phyloP scores from a whole-genome alignment of 768 basidiomycete genomes.

The Tylopilus subfusipes region DNA sequence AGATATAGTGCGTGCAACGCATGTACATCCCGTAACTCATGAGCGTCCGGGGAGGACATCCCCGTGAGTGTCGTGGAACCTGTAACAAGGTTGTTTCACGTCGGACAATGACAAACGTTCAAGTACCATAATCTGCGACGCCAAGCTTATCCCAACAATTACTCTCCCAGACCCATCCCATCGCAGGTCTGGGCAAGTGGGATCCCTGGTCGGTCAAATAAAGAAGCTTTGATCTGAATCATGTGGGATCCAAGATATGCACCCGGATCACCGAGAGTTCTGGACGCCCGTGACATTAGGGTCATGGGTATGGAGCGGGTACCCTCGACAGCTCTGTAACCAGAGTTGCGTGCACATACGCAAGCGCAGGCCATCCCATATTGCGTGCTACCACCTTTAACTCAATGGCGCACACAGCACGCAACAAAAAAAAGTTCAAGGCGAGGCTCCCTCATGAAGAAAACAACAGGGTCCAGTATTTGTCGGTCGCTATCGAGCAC shows the following conservation, averaged over 20 bases:
- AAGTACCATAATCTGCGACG: not conserved
- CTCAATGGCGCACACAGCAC: not conserved
- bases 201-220: not conserved
- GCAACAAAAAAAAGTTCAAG: not conserved
- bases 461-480: not conserved
- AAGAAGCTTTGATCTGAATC: not conserved
- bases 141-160: slow-evolving; percentile 7
- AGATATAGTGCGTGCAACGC: slow-evolving; percentile 8
- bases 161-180: slow-evolving; percentile 1
- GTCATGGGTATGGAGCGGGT: not conserved
- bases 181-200: slow-evolving; percentile 1
- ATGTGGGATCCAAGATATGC: not conserved
- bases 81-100: not conserved
- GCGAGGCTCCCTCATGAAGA: not conserved
- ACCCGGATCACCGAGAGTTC: not conserved
- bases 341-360: too few species aligned
- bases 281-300: not conserved
- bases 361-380: not conserved
- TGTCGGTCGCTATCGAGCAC: not conserved
- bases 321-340: not conserved
- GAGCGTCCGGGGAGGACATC: not conserved
- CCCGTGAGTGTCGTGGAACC: not conserved
- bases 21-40: slow-evolving; percentile 13
- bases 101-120: not conserved
- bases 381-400: too few species aligned